Evolutionary conservation across 805 yeast genomes (phyloP), one percentile per base, ranked within the genome.

Genomic region (Starmerella cellae): DNA sequence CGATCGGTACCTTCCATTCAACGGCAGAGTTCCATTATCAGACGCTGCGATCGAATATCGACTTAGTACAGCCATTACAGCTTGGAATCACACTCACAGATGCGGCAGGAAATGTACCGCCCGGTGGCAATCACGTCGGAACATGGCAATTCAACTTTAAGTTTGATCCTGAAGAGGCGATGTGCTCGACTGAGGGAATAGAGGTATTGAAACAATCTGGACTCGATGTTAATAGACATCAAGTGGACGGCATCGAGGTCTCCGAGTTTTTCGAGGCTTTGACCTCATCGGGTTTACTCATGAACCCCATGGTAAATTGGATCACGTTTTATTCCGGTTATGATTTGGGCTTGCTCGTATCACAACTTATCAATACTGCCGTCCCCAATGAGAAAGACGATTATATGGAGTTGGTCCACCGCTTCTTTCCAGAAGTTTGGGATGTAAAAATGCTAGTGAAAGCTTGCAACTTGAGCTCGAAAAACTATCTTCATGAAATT

Each of bases 71-170:
- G 53, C 74, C 91, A 44, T 78, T 91, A 42, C 98, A 91, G 62
- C 71, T 91, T 42, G 93, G 94, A 21, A 66, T 84, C 33, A 77
- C 93, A 0, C 61, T 84, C 20, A 68, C 82, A 43, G 91, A 81
- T 57, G 66, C 68, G 35, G 68, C 68, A 41, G 91, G 88, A 13
- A 74, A 72, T 45, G 75, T 74, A 44, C 87, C 87, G 2, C 80
- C 76, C 50, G 54, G 53, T 22, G 45, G 43, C 11, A 66, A 66
- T 49, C 69, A 70, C 19, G 73, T 78, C 27, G 73, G 80, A 3
- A 83, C 95, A n/a, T 91, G 96, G 95, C 96, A 88, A 60, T 87
- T 91, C 65, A 91, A 91, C 61, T 85, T 91, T 65, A 68, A 71
- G 51, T 91, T 85, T 61, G 87, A 82, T 60, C 63, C 82, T 29